Base-by-base conservation (phyloP, 805 yeast genomes). In the Yamadazyma scolyti region DNA sequence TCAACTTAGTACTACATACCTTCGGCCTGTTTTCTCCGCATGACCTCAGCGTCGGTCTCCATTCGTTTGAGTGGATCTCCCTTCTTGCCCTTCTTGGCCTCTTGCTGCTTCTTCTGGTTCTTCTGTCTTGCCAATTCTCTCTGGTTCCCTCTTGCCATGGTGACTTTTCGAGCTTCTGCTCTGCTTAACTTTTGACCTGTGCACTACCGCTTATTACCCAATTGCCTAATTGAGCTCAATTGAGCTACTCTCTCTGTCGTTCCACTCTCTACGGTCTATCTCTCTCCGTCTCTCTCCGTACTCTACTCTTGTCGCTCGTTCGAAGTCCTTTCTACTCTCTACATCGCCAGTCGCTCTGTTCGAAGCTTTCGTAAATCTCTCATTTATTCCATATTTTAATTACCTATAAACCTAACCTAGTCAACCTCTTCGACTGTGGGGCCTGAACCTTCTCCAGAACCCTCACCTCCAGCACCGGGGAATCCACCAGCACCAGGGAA, bases 101-200 rank as follows among this genome's bases (percentile, higher is more conserved):
- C 81, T 41, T 77, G 79, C 49, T 74, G 80, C 60, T 90, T 90
- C 68, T 90, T 93, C 56, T 65, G 56, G 61, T 85, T 86, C 65
- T 85, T 90, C 39, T 79, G 85, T 54, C 98, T 75, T 19, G 97
- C 97, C 47, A 84, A 73, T 23, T 90, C 98, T 58, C 98, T 76
- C 63, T 93, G 97, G 59, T 90, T 93, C 19, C 98, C 98, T 68
- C 98, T 76, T 31, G 96, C 81, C 97, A 90, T 89, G 31, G 20
- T 44, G 31, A 11, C 25, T 8, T 23, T 9, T 13, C 9, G 11
- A 13, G 11, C 25, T 10, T 8, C 25, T 23, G 12, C 12, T 10
- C 12, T 7, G 9, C 12, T 10, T 8, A 11, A 7, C 25, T 11
- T 8, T 8, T 23, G 9, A 9, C 25, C 11, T 10, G 27, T 26